These are phyloP conservation scores for Barbarea vulgaris DNA, from an alignment of 345 rosid species.

Conservation along the genomic window DNA sequence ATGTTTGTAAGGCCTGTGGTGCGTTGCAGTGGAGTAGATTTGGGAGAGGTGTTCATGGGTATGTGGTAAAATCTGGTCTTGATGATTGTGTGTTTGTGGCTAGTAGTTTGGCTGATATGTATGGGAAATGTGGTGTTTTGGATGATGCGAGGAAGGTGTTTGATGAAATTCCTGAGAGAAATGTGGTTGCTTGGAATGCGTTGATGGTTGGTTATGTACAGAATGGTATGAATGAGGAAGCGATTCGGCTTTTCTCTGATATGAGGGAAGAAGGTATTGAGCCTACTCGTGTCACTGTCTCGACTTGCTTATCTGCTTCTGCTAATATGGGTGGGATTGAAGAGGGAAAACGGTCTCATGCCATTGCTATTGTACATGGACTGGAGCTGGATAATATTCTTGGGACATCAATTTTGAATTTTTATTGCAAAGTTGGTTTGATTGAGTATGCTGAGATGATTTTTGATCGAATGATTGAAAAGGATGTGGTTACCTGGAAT, in stretches of 20 bases:
- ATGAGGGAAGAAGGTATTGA: conserved; percentile 61
- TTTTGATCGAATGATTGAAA: conserved; percentile 52
- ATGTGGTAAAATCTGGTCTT: conserved; percentile 57
- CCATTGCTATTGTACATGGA: conserved; percentile 57
- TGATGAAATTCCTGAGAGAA: conserved; percentile 56
- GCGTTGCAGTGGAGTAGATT: conserved; percentile 54
- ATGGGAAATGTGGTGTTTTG: conserved; percentile 64
- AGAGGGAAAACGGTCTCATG: conserved; percentile 81
- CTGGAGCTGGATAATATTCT: conserved; percentile 60
- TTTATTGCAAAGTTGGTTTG: conserved; percentile 71
- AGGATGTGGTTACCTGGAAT: conserved; percentile 83
- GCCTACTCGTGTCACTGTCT: conserved; percentile 61
- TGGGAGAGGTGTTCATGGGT: conserved; percentile 77
- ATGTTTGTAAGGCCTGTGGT: conserved; percentile 74
- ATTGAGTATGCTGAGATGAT: conserved; percentile 66
- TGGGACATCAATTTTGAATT: conserved; percentile 71
- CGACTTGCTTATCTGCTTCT: conserved; percentile 69
- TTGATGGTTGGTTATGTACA: conserved; percentile 62
- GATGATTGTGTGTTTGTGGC: conserved; percentile 66
- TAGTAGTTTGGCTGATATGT: conserved; percentile 69
- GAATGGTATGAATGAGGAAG: conserved; percentile 63
- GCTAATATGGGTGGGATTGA: conserved; percentile 63
- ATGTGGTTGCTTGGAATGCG: conserved; percentile 66
- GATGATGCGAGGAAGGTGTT: conserved; percentile 66
- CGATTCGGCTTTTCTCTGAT: conserved; percentile 47